Base-by-base conservation (phyloP, 345 rosid genomes). In the Erodium maritimum region DNA sequence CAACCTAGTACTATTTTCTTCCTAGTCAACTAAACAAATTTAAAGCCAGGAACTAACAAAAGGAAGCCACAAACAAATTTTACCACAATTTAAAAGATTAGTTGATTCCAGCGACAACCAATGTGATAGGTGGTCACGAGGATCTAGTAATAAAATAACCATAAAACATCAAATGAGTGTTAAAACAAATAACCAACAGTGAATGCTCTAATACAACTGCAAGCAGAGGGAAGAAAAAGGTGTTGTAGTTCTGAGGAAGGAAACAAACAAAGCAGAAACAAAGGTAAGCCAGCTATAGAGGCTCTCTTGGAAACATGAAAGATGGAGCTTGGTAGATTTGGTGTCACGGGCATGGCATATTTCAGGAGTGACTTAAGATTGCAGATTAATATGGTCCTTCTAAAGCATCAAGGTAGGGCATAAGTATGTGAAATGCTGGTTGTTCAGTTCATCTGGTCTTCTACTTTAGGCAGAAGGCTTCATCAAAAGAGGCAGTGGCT, bases 361-460 rank as follows among this genome's bases (percentile, higher is more conserved):
- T 75, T 75, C 72, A 62, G 62, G 51, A 64, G 75, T 69, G 67
- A 65, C 37, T 64, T 64, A 66, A 67, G 68, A 74, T 77, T 75
- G 80, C 78, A 67, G 65, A 76, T 70, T 62, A 53, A 67, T 79
- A 71, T 75, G 80, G 95, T 80, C 73, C 91, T 76, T 72, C 77
- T 85, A 65, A 75, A 73, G 85, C 91, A 77, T 74, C 82, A 79
- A 82, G 87, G 79, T 78, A 66, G 89, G 84, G 85, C 82, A 84
- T 68, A 80, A 71, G 67, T 66, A 63, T 75, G 81, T 68, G 83
- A 80, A 74, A 70, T 65, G 68, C 82, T 75, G 80, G 95, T n/a
- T n/a, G n/a, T n/a, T n/a, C n/a, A n/a, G n/a, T 84, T 84, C 91
- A 83, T 81, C 85, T 66, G 85, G 87, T 90, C 99, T 84, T 90